Evolutionary conservation across 2,329 filamentous ascomycete species (phyloP), one percentile per base, ranked within the genome.

Genomic region (Ceratocystiopsis minuta): DNA sequence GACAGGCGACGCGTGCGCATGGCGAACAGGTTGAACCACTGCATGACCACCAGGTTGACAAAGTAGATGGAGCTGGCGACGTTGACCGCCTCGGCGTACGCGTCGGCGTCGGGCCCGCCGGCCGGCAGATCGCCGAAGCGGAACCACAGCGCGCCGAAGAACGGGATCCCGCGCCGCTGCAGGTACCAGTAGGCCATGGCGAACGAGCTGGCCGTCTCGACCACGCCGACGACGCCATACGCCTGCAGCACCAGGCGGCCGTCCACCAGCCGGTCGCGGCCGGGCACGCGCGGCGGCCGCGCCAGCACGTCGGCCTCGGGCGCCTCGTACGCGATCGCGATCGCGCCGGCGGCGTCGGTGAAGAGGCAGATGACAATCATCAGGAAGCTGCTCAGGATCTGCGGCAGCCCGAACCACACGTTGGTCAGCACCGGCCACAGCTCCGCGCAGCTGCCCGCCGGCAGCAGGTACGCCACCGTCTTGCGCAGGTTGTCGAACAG

Each of bases 401-500:
- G 80, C 0, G 80, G 80, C 3, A 85, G 63, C 16, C 80, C 80
- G 46, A 85, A 80, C 1, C 75, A 55, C 16, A 85, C 74, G 44
- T 78, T 82, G 2, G 76, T 80, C 57, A 85, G 69, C 36, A 86
- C 75, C 0, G 80, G 80, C 79, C 76, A 72, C 57, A 86, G 79
- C 54, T 86, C 80, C 41, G 71, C 73, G 55, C 82, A 85, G n/a
- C 65, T 72, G 2, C 80, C 80, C 0, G 80, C 80, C 0, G 80
- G 79, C 0, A 85, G 64, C 3, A 85, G 63, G 52, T 85, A 85
- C n/a, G 74, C 71, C 46, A 83, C 73, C 0, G 72, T 78, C 65
- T 87, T 86, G 55, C 82, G 80, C 40, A 86, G 60, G 51, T 86
- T 86, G 55, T 85, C 78, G 57, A 81, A 86, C n/a, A 85, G 78